Percentiles rank a stretch among this genome's conserved stretches.
Evolutionary conservation across 768 basidiomycete species (phyloP).

Genomic region (Gloeophyllum trabeum): DNA sequence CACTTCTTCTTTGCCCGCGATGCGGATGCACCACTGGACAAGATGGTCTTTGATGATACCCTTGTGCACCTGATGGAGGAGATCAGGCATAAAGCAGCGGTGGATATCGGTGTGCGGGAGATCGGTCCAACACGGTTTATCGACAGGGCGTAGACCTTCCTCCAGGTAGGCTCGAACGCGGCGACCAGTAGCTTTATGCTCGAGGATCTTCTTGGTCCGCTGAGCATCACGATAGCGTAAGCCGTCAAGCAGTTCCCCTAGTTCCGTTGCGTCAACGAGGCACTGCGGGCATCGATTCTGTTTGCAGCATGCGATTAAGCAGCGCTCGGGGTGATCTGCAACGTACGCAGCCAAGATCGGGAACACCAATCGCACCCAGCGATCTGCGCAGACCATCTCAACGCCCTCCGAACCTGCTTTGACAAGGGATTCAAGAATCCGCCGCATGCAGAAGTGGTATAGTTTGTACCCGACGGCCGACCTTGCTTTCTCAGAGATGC

Average conservation of each 20-base stretch:
- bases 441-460: conserved; percentile 12
- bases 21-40: conserved; percentile 18
- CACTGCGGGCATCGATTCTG: conserved; percentile 8
- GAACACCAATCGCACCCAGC: conserved; percentile 5
- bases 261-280: conserved; percentile 1
- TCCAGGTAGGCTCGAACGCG: too few relatives aligned
- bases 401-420: conserved; percentile 9
- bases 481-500: conserved; percentile 8
- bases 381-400: conserved; percentile 10
- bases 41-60: conserved; percentile 34
- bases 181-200: background rate
- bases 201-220: background rate
- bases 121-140: conserved; percentile 28
- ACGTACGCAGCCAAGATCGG: too few relatives aligned
- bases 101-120: conserved; percentile 30
- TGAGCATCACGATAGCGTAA: conserved; percentile 3
- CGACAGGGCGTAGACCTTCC: conserved; percentile 6
- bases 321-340: conserved; percentile 15
- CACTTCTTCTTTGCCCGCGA: conserved; percentile 17
- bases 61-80: conserved; percentile 37
- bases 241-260: conserved; percentile 5
- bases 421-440: conserved; percentile 9
- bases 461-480: conserved; percentile 8
- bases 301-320: conserved; percentile 9
- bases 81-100: conserved; percentile 22